phyloP scores from a whole-genome alignment of 768 basidiomycete species.

The Xerocomellus dryophilus region DNA sequence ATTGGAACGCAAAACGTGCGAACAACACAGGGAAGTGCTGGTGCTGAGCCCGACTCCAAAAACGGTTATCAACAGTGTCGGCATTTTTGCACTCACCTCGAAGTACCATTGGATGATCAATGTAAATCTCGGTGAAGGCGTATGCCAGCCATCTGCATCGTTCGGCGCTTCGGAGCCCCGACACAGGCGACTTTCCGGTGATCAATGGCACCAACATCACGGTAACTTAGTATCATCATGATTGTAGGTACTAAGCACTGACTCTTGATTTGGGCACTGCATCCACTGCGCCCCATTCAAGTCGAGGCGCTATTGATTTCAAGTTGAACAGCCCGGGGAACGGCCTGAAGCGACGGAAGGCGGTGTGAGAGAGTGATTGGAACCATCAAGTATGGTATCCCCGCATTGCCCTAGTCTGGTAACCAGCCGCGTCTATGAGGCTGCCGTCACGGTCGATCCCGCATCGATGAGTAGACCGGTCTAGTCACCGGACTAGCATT shows the following conservation, averaged over 20 bases:
- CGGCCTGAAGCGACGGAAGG: slow-evolving; percentile 35
- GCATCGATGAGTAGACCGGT: too few species aligned
- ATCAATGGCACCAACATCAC: neutral
- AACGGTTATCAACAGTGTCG: too few species aligned
- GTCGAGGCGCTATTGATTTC: neutral
- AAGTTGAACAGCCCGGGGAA: slow-evolving; percentile 57
- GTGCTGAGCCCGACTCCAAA: too few species aligned
- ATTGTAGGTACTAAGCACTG: neutral
- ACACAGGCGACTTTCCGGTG: slow-evolving; percentile 8
- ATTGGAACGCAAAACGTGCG: neutral
- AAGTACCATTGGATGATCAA: neutral
- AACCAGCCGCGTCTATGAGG: too few species aligned
- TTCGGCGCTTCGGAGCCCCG: neutral
- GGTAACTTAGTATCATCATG: too few species aligned
- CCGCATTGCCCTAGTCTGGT: too few species aligned
- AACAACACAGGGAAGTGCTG: neutral
- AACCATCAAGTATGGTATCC: slow-evolving; percentile 76
- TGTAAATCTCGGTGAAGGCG: neutral
- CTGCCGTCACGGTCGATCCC: too few species aligned
- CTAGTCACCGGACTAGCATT: too few species aligned
- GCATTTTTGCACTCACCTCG: neutral
- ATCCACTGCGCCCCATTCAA: neutral
- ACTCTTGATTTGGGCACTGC: too few species aligned
- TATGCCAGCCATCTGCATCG: neutral
- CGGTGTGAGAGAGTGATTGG: slow-evolving; percentile 50